A percentile compares a stretch with the other conserved stretches of the same genome.
Evolutionary conservation across 2,329 filamentous ascomycete genomes (phyloP).

Genomic region (Diplodia mutila): DNA sequence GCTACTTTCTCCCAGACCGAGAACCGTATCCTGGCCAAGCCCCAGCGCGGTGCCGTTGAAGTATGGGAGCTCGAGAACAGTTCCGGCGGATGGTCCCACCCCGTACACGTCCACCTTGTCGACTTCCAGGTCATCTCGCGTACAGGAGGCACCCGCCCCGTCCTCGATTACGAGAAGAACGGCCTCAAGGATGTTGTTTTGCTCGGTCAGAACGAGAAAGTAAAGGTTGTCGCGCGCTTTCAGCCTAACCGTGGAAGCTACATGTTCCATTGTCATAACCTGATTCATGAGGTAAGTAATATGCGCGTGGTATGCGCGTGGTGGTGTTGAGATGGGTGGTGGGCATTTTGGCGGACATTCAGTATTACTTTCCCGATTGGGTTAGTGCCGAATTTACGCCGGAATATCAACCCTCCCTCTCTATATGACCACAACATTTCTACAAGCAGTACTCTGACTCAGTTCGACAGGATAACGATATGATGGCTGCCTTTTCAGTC

Average conservation of each 20-base stretch:
- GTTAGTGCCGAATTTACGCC: neutral
- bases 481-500: conserved; percentile 46
- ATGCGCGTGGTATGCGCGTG: too few relatives aligned
- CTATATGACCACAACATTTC: neutral
- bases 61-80: conserved; percentile 50
- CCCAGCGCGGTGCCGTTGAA: conserved; percentile 40
- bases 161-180: conserved; percentile 58
- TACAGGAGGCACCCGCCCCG: conserved; percentile 47
- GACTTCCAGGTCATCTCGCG: conserved; percentile 60
- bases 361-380: neutral
- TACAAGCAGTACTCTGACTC: neutral
- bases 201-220: conserved; percentile 53
- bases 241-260: too few relatives aligned
- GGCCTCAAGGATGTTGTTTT: conserved; percentile 64
- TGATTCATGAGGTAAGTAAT: conserved; percentile 46
- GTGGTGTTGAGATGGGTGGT: neutral
- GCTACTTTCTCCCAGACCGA: conserved; percentile 40
- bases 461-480: neutral
- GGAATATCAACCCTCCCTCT: neutral
- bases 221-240: conserved; percentile 36
- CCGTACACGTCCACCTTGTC: conserved; percentile 62
- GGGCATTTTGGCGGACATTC: neutral
- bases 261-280: conserved; percentile 53
- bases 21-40: conserved; percentile 40
- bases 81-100: conserved; percentile 57